These are phyloP conservation scores for Neurospora terricola DNA, from an alignment of 495 filamentous ascomycete species.

Conservation along the genomic window DNA sequence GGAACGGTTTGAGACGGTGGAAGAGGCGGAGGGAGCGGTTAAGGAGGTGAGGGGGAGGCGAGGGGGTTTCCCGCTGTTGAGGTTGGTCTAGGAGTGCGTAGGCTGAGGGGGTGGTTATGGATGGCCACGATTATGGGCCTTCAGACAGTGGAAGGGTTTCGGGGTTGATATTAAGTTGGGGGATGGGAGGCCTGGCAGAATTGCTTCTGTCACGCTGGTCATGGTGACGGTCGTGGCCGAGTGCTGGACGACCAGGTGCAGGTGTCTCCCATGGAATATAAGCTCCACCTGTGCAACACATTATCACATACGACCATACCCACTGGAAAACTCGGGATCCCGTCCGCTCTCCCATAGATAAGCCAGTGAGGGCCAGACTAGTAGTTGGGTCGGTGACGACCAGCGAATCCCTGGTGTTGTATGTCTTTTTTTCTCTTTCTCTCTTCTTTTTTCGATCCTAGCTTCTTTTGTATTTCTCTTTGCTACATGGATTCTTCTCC, in stretches of 20 bases:
- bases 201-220: not conserved
- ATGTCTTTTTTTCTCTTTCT: slow-evolving; percentile 9
- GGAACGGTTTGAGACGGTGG: not conserved
- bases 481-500: no score
- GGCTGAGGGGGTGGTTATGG: not conserved
- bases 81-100: not conserved
- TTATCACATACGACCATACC: not conserved
- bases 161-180: no score
- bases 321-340: slow-evolving; percentile 35
- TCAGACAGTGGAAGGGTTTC: not conserved
- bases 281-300: not conserved
- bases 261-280: not conserved
- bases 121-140: not conserved
- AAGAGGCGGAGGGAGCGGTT: not conserved
- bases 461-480: no score
- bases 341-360: slow-evolving; percentile 42
- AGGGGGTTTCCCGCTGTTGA: not conserved
- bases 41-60: not conserved
- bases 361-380: slow-evolving; percentile 12
- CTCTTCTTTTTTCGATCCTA: no score
- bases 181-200: no score
- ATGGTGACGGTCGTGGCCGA: no score
- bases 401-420: slow-evolving; percentile 31
- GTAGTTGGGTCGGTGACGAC: slow-evolving; percentile 31
- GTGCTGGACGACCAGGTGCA: no score